These are phyloP conservation scores for Lactifluus subvellereus DNA, from an alignment of 768 basidiomycete species.

Conservation along the genomic window DNA sequence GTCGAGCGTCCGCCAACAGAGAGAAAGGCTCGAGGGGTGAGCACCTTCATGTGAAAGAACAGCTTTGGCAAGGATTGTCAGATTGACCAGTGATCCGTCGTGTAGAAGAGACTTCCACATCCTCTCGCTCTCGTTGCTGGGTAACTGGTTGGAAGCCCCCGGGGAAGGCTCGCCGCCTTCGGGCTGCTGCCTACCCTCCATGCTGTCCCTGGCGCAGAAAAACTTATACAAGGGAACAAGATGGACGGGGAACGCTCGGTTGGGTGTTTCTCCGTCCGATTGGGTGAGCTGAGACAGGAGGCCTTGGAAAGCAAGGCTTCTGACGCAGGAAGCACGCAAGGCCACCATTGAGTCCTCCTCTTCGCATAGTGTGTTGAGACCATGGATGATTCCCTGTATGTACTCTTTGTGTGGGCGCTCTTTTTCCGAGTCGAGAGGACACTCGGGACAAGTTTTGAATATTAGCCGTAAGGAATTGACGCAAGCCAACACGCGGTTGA, in stretches of 20 bases:
- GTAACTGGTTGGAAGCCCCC: neutral
- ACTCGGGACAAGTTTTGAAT: neutral
- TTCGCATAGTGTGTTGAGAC: neutral
- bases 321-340: conserved; percentile 5
- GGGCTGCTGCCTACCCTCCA: too few relatives aligned
- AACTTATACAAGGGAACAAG: conserved; percentile 3
- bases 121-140: neutral
- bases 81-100: conserved; percentile 10
- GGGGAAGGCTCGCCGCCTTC: neutral
- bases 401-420: neutral
- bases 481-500: neutral
- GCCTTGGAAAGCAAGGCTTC: neutral
- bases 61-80: neutral
- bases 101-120: neutral
- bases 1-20: conserved; percentile 14
- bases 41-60: neutral
- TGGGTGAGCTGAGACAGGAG: neutral
- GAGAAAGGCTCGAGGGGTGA: neutral
- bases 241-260: neutral
- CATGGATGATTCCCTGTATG: neutral
- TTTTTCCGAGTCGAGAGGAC: neutral
- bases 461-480: conserved; percentile 8
- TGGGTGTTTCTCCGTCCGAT: neutral
- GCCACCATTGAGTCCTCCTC: neutral
- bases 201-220: neutral